These are phyloP conservation scores for Cordyceps javanica DNA, from an alignment of 2,329 filamentous ascomycete genomes.

Conservation along the genomic window DNA sequence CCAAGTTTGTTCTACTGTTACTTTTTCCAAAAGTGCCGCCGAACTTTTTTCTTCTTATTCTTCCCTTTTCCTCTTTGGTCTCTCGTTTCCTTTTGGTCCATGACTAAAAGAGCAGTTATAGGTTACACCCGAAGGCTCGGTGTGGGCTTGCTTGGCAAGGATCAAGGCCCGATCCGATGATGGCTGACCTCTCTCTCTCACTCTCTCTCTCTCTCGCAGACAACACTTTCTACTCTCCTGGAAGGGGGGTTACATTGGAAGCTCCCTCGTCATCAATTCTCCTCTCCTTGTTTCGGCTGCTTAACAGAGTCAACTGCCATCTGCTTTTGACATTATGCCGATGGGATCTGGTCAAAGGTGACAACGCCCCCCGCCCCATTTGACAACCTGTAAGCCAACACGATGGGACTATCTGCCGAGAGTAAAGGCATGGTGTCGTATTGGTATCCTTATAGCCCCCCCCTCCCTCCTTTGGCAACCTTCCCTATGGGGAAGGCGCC, in stretches of 20 bases:
- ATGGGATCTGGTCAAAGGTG: neutral
- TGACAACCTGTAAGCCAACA: no score
- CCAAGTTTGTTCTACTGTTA: neutral
- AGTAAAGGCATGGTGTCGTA: neutral
- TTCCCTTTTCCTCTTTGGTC: no score
- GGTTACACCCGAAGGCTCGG: no score
- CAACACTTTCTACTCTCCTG: no score
- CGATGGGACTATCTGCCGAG: neutral
- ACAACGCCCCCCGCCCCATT: no score
- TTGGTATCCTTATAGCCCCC: neutral
- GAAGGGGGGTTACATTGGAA: no score
- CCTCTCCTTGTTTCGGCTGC: neutral
- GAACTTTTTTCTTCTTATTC: no score
- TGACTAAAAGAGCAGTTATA: no score
- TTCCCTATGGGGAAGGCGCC: neutral
- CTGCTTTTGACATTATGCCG: neutral
- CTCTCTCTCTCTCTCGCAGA: no score
- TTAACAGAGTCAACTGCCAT: neutral
- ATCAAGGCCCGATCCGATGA: neutral
- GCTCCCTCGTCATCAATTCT: no score
- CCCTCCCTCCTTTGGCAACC: conserved; percentile 1
- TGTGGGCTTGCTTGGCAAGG: no score
- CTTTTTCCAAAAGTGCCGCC: neutral
- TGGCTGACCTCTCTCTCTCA: neutral
- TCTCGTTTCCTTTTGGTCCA: no score